phyloP scores from a whole-genome alignment of 1,284 basidiomycete species.

The Sanghuangporus sanghuang region DNA sequence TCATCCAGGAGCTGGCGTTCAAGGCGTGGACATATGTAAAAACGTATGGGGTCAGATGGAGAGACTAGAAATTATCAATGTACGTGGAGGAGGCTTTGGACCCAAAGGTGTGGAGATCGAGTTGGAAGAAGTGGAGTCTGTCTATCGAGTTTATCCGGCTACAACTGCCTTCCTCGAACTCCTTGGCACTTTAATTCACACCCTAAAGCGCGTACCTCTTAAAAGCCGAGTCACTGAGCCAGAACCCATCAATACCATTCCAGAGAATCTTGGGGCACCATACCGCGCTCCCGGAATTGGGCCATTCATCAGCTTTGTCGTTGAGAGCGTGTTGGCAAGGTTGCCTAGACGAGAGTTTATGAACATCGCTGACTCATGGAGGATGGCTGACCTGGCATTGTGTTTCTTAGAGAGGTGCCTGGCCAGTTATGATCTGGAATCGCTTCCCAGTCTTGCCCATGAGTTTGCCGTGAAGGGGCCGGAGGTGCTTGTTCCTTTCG shows the following conservation, averaged over 20 bases:
- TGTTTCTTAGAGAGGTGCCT: conserved; percentile 83
- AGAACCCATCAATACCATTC: conserved; percentile 68
- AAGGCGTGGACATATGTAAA: conserved; percentile 76
- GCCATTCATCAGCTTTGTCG: conserved; percentile 79
- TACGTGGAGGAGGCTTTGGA: conserved; percentile 40
- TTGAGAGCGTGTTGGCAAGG: conserved; percentile 82
- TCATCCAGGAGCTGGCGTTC: conserved; percentile 62
- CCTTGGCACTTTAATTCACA: conserved; percentile 76
- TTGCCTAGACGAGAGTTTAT: conserved; percentile 72
- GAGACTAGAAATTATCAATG: conserved; percentile 78
- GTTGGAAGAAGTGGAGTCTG: conserved; percentile 81
- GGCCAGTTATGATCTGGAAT: conserved; percentile 76
- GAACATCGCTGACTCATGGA: conserved; percentile 77
- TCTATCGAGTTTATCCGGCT: conserved; percentile 75
- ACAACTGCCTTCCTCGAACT: conserved; percentile 87
- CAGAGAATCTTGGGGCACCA: conserved; percentile 69
- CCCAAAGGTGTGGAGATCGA: conserved; percentile 73
- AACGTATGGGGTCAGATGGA: conserved; percentile 84
- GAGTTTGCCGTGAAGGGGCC: conserved; percentile 40
- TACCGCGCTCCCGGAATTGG: conserved; percentile 73
- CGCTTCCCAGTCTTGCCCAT: conserved; percentile 47
- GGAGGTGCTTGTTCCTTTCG: conserved; percentile 48
- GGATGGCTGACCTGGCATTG: conserved; percentile 80
- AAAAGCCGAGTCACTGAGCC: conserved; percentile 54
- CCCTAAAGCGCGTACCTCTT: conserved; percentile 61